Conservation (phyloP, 169 alveolate species). For the Babesia gibsoni region DNA sequence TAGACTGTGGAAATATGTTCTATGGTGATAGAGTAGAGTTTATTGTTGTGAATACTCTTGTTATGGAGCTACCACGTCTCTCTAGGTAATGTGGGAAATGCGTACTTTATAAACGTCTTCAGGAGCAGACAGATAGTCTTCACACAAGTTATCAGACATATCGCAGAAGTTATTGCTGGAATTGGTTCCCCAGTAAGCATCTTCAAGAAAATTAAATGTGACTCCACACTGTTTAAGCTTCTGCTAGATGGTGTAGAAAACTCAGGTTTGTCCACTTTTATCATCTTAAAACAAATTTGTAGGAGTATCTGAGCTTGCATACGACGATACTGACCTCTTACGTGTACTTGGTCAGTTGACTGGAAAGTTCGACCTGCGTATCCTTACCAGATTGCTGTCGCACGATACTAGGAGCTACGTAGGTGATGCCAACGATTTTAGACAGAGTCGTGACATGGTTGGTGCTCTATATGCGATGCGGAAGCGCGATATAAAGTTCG, state of each 20-base stretch:
- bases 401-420: not conserved
- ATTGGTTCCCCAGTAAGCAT: too few species aligned
- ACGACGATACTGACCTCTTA: constrained; percentile 31
- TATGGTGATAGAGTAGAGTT: not conserved
- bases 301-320: constrained; percentile 42
- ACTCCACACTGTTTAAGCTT: constrained; percentile 17
- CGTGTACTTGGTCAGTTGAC: constrained; percentile 2
- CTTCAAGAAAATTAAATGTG: too few species aligned
- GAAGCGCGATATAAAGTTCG: constrained; percentile 4
- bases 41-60: constrained; percentile 18
- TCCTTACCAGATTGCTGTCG: not conserved
- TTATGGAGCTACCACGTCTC: constrained; percentile 22
- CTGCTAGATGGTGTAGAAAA: constrained; percentile 5
- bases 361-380: not conserved
- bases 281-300: not conserved
- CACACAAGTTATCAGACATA: constrained; percentile 21
- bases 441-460: constrained; percentile 9
- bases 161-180: not conserved
- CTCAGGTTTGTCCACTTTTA: constrained; percentile 15
- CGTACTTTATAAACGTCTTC: not conserved
- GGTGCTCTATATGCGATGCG: constrained; percentile 12
- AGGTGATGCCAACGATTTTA: not conserved
- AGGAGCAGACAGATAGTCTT: constrained; percentile 55
- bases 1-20: not conserved
- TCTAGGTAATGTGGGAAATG: constrained; percentile 3